Evolutionary conservation across 2,329 filamentous ascomycete genomes (phyloP), one percentile per base, ranked within the genome.

Genomic region (Scedosporium apiospermum): DNA sequence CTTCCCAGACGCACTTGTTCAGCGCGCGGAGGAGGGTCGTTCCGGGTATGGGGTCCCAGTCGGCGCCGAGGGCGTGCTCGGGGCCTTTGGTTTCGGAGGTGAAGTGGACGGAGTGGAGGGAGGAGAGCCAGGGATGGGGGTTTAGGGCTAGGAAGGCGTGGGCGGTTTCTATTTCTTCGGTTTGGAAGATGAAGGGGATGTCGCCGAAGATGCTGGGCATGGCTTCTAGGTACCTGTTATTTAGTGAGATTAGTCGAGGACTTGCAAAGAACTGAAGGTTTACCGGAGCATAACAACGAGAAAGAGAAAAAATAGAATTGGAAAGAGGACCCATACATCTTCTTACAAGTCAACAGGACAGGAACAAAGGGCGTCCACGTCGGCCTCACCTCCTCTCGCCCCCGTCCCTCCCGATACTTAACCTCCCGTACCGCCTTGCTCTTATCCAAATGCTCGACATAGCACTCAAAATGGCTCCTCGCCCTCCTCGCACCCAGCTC

Each of bases 261-360:
- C 30, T 34, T 10, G 30, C 7, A 34, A 23, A 23, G 3, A 34
- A 34, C 2, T 34, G 6, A 34, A 1, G 7, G 30, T 10, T 3
- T 34, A 34, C 6, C 10, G 30, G 1, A 6, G 30, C 6, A 34
- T 34, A 34, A 34, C 6, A 10, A 9, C 30, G 3, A 30, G 27
- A 30, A 2, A n/a, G 6, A 21, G 4, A 49, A 49, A n/a, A 23
- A 14, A 51, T 5, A 26, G 51, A 27, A 30, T 3, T 30, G 10
- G 1, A 14, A 26, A 12, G n/a, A n/a, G 5, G 23, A 26, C 27
- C 27, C 58, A 14, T 53, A 61, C 58, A 61, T 12, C 26, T 26
- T 61, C 58, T 61, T 61, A n/a, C 58, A 61, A 14, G 58, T 61
- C 23, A 61, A 26, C 12, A 61, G 44, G 21, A 61, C 58, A 3